Base-by-base conservation (phyloP, 2,329 filamentous ascomycete genomes). In the Colletotrichum plurivorum region DNA sequence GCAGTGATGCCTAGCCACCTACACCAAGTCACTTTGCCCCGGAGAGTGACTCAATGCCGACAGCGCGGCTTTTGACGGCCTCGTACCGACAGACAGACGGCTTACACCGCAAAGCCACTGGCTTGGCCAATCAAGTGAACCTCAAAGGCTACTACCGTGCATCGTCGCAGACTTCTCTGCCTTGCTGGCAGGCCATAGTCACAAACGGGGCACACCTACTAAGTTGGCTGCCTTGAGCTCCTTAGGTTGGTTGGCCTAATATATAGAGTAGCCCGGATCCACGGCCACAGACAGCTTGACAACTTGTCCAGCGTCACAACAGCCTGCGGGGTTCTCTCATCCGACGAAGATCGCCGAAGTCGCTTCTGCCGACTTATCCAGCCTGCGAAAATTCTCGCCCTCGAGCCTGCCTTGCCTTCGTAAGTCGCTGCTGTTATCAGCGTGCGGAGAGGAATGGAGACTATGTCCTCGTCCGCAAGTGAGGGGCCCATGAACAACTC, bases 401-500 rank as follows among this genome's bases (percentile, higher is more conserved):
- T 36, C 31, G 7, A 36, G 31, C 7, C 31, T 36, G 31, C 31
- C 31, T 36, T 36, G 31, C 31, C 31, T 36, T 36, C 31, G 8
- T 10, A 36, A 36, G 31, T 36, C 31, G 31, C 10, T 36, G 31
- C 31, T 36, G 10, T 36, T 5, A 10, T 36, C 31, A 10, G 31
- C 31, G 10, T 10, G 31, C 10, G 31, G 8, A 10, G 10, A 8
- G 31, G 31, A 36, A 69, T 67, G 67, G 49, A 60, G 10, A 61
- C 49, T n/a, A 18, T n/a, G 13, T n/a, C 63, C 8, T 51, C 67
- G 3, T 41, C 63, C 55, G 43, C 49, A 3, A 55, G 43, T 13
- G 63, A 55, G 55, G 63, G 53, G 4, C 43, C 63, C 51, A 39
- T 59, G 25, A 69, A 55, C 16, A 43, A 46, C 10, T 63, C 64